A percentile compares a stretch with the other conserved stretches of the same genome.
phyloP scores from a whole-genome alignment of 1,139 yeast species.

The Lodderomyces elongisporus region DNA sequence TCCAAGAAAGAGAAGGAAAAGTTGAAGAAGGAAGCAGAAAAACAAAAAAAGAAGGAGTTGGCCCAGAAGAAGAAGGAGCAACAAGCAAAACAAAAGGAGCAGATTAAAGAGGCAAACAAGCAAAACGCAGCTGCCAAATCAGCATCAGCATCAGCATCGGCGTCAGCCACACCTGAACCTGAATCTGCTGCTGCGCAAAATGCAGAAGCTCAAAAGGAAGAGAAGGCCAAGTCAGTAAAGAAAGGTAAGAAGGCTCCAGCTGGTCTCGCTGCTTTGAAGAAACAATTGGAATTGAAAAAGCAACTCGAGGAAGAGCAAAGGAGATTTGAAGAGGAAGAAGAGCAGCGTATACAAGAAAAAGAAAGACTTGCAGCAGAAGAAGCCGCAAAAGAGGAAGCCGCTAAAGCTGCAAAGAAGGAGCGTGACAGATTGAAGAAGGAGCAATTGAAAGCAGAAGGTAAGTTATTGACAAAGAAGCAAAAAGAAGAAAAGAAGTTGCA shows the following conservation, averaged over 20 bases:
- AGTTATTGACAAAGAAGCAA: constrained; percentile 83
- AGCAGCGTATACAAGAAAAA: constrained; percentile 57
- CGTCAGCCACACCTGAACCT: constrained; percentile 32
- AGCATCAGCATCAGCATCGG: constrained; percentile 18
- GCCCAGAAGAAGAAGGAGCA: constrained; percentile 78
- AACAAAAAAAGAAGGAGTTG: constrained; percentile 85
- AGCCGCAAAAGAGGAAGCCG: constrained; percentile 64
- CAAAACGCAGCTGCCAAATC: constrained; percentile 46
- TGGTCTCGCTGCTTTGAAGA: constrained; percentile 74
- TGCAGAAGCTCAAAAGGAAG: constrained; percentile 28
- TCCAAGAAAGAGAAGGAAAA: constrained; percentile 96
- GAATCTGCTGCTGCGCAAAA: constrained; percentile 16
- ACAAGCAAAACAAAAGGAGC: constrained; percentile 58
- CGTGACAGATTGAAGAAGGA: constrained; percentile 77
- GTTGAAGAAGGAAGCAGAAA: constrained; percentile 96
- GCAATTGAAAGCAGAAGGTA: constrained; percentile 90
- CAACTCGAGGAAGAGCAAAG: constrained; percentile 73
- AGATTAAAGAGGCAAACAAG: constrained; percentile 60
- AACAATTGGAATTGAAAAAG: constrained; percentile 82
- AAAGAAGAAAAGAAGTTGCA: constrained; percentile 83
- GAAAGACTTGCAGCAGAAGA: constrained; percentile 58
- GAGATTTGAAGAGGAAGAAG: constrained; percentile 66
- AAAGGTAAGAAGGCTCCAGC: constrained; percentile 70
- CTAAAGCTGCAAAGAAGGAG: constrained; percentile 69
- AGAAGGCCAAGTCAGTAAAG: constrained; percentile 32